Percentiles rank a stretch among this genome's conserved stretches.
Evolutionary conservation across 139 green algal genomes (phyloP).

Genomic region (Chlamydomonas schloesseri): DNA sequence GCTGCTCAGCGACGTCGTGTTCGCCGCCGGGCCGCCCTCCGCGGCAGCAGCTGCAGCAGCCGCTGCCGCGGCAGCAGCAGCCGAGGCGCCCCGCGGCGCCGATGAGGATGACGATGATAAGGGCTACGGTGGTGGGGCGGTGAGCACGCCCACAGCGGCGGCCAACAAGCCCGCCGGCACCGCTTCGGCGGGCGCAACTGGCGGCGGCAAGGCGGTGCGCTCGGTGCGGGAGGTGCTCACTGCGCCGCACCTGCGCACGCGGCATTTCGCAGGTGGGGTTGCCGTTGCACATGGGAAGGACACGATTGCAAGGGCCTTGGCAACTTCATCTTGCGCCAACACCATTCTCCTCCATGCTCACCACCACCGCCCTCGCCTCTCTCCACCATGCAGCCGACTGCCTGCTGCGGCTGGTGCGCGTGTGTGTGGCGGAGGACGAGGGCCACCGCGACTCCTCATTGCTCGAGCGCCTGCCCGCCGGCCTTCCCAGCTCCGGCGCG

Average conservation of each 20-base stretch:
- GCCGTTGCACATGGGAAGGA: neutral
- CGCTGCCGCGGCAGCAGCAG: neutral
- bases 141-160: neutral
- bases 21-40: conserved; percentile 51
- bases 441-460: conserved; percentile 69
- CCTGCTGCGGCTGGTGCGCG: conserved; percentile 15
- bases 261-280: neutral
- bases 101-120: conserved; percentile 8
- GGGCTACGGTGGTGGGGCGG: neutral
- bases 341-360: too few relatives aligned
- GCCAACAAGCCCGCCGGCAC: neutral
- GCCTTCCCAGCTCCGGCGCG: neutral
- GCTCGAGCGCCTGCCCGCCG: neutral
- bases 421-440: conserved; percentile 52
- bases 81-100: neutral
- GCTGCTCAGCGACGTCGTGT: conserved; percentile 70
- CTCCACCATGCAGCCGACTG: neutral
- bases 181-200: neutral
- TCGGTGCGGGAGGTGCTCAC: conserved; percentile 12
- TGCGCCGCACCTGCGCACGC: conserved; percentile 22
- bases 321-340: too few relatives aligned
- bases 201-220: conserved; percentile 22
- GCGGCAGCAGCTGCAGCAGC: neutral
- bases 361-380: neutral
- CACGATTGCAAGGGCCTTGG: too few relatives aligned